These are phyloP conservation scores for Plasmodium reichenowi DNA, from an alignment of 169 alveolate genomes.

Conservation along the genomic window DNA sequence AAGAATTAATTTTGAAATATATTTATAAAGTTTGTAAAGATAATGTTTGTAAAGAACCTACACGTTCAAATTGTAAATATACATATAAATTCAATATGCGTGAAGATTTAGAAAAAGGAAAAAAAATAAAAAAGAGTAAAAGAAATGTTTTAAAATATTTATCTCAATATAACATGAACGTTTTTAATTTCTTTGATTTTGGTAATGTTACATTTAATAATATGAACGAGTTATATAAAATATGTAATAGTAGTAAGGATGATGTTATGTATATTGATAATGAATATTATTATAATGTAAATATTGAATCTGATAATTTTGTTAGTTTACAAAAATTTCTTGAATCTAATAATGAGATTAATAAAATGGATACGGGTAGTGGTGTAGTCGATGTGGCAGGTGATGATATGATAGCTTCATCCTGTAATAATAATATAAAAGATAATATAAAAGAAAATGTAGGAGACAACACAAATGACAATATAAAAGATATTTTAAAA, in stretches of 20 bases:
- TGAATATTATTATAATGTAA: slow-evolving; percentile 7
- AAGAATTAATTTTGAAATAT: slow-evolving; percentile 13
- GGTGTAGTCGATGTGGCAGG: background rate
- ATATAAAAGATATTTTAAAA: background rate
- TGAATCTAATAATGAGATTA: background rate
- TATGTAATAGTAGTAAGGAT: slow-evolving; percentile 5
- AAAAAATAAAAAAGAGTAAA: slow-evolving; percentile 27
- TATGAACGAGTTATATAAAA: slow-evolving; percentile 13
- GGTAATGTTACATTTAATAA: slow-evolving; percentile 8
- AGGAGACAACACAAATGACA: background rate
- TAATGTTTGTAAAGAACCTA: background rate
- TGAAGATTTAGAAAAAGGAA: slow-evolving; percentile 29
- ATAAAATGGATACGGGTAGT: background rate
- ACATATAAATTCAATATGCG: slow-evolving; percentile 16
- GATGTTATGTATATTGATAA: slow-evolving; percentile 12
- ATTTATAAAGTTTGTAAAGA: slow-evolving; percentile 5
- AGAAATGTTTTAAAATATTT: slow-evolving; percentile 26
- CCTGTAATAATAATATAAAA: background rate
- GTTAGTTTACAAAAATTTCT: slow-evolving; percentile 7
- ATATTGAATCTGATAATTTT: slow-evolving; percentile 2
- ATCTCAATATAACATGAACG: slow-evolving; percentile 22
- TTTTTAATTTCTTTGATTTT: slow-evolving; percentile 25
- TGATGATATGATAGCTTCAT: background rate
- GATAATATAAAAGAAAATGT: background rate
- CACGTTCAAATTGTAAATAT: background rate